phyloP scores from a whole-genome alignment of 306 rosid species.

The Albizia julibrissin region DNA sequence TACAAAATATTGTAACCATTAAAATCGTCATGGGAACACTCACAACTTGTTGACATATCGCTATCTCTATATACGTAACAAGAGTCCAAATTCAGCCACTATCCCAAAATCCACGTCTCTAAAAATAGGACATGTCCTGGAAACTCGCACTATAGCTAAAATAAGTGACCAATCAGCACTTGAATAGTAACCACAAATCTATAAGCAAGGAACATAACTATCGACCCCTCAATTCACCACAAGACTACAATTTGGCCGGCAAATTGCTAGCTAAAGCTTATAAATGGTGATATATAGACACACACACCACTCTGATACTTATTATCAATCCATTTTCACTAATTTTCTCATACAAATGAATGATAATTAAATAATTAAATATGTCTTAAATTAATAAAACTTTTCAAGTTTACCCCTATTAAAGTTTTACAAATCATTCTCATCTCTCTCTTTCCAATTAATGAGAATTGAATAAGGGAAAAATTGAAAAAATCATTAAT shows the following conservation, averaged over 20 bases:
- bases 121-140: neutral
- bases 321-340: too few relatives aligned
- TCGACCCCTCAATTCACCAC: constrained; percentile 15
- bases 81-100: constrained; percentile 6
- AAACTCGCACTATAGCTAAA: neutral
- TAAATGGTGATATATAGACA: too few relatives aligned
- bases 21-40: constrained; percentile 6
- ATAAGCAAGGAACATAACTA: neutral
- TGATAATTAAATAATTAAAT: too few relatives aligned
- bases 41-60: constrained; percentile 14
- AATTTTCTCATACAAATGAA: too few relatives aligned
- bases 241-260: constrained; percentile 20
- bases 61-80: neutral
- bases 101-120: neutral
- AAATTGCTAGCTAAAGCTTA: neutral
- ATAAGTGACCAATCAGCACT: constrained; percentile 23
- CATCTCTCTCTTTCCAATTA: too few relatives aligned
- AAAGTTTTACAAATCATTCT: too few relatives aligned
- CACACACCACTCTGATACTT: too few relatives aligned
- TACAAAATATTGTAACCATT: constrained; percentile 17
- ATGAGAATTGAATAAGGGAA: too few relatives aligned
- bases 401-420: too few relatives aligned
- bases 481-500: too few relatives aligned
- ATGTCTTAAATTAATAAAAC: too few relatives aligned
- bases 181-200: neutral